Base-by-base conservation (phyloP, 148 eudicot genomes). In the Silene uniflora region DNA sequence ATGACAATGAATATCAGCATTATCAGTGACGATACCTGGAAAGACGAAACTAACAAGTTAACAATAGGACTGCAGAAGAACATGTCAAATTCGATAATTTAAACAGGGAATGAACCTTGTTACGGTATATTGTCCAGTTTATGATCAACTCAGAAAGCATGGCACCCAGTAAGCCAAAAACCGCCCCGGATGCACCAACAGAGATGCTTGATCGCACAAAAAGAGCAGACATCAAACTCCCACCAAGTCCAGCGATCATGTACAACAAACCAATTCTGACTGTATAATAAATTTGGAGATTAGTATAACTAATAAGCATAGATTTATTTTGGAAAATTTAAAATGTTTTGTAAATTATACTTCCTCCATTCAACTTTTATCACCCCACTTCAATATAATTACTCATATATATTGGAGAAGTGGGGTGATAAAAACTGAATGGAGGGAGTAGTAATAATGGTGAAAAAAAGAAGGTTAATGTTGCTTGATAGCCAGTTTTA, bases 131-230 rank as follows among this genome's bases (percentile, higher is more conserved):
- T 10, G 87, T 87, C 99, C 99, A 92, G 75, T 95, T 95, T 9
- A 87, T 89, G 22, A 95, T 85, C 67, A 95, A 83, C 81, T 92
- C 99, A 17, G 99, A 90, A 61, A 95, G 93, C 99, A 92, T 92
- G 80, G 85, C 93, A 63, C 99, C 99, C 58, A 95, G 70, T 67
- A 95, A 76, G 35, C 99, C 99, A 72, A 95, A 90, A 72, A 95
- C 87, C 10, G 99, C 97, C 77, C 99, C 96, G 16, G 99, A 95
- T 64, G 99, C 97, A 76, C 97, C 99, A 75, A 92, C 99, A 18
- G 97, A 90, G 71, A 91, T 86, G 77, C 73, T 85, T 60, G 88
- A 72, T 77, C 83, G 85, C 47, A 89, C 86, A 77, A 92, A 95
- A 62, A 95, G 97, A 62, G 94, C 92, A 6, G 97, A 89, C 64